Evolutionary conservation across 106 monocot genomes (phyloP).

Genomic region (Acorus gramineus): DNA sequence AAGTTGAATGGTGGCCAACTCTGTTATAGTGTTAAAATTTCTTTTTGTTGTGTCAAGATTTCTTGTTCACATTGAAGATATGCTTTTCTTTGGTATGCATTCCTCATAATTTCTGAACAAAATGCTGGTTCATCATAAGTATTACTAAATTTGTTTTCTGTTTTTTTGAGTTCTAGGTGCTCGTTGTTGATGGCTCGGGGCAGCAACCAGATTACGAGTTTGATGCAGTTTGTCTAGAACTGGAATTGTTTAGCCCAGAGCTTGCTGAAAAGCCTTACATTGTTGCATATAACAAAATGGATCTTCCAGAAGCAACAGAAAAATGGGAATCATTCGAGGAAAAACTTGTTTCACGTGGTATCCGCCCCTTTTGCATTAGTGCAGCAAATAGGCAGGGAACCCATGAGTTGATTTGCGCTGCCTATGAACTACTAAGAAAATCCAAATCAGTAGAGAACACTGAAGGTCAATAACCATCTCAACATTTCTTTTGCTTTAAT

Average conservation of each 20-base stretch:
- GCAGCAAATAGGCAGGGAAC: slow-evolving; percentile 82
- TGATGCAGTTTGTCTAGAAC: slow-evolving; percentile 92
- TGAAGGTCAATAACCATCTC: slow-evolving; percentile 39
- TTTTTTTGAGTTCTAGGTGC: slow-evolving; percentile 40
- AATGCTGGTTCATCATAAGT: too few species aligned
- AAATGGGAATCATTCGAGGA: slow-evolving; percentile 69
- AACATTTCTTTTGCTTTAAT: background rate
- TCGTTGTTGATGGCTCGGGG: slow-evolving; percentile 94
- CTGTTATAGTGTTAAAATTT: too few species aligned
- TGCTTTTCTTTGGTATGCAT: too few species aligned
- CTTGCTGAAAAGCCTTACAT: slow-evolving; percentile 78
- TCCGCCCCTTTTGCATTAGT: slow-evolving; percentile 67
- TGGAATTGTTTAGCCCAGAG: slow-evolving; percentile 86
- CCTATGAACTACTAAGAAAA: slow-evolving; percentile 68
- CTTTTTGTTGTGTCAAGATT: too few species aligned
- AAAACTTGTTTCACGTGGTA: slow-evolving; percentile 31
- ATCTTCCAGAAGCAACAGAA: slow-evolving; percentile 87
- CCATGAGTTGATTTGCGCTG: slow-evolving; percentile 55
- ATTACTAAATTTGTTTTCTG: too few species aligned
- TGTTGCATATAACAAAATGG: slow-evolving; percentile 93
- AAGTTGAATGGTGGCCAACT: too few species aligned
- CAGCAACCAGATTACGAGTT: slow-evolving; percentile 90
- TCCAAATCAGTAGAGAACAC: slow-evolving; percentile 31
- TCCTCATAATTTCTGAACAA: too few species aligned
- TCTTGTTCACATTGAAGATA: too few species aligned